Conservation (phyloP, 2,329 filamentous ascomycete genomes). For the Calonectria ilicicola region DNA sequence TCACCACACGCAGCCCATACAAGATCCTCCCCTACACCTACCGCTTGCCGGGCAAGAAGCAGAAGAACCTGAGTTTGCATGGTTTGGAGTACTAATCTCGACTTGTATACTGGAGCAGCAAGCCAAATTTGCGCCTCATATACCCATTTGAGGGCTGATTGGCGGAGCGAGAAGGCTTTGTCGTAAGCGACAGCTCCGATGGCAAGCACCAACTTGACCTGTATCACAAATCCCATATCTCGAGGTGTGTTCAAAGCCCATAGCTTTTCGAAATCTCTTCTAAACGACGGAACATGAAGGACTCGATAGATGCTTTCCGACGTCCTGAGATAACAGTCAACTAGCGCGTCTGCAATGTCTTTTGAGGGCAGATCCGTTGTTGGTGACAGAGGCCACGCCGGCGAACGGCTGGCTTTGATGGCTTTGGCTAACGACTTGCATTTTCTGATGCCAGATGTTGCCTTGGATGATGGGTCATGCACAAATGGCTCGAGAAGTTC, state of each 20-base stretch:
- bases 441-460: conserved; percentile 53
- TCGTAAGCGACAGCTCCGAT: conserved; percentile 66
- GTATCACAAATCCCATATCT: conserved; percentile 62
- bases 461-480: conserved; percentile 49
- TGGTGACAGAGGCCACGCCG: conserved; percentile 59
- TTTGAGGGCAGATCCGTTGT: conserved; percentile 59
- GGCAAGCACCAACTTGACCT: conserved; percentile 69
- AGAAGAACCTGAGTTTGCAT: conserved; percentile 62
- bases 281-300: conserved; percentile 64
- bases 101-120: conserved; percentile 65
- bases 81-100: conserved; percentile 60
- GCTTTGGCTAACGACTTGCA: conserved; percentile 65
- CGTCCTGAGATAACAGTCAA: conserved; percentile 62
- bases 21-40: conserved; percentile 56
- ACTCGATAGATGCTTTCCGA: conserved; percentile 62
- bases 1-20: conserved; percentile 60
- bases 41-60: conserved; percentile 54
- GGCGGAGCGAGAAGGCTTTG: conserved; percentile 60
- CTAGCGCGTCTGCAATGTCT: conserved; percentile 57
- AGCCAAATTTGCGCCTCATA: conserved; percentile 69
- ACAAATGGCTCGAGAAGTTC: conserved; percentile 56
- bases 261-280: conserved; percentile 60
- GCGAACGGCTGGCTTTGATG: conserved; percentile 63
- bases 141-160: conserved; percentile 66
- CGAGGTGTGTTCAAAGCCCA: conserved; percentile 53